These are phyloP conservation scores for Acanthamoeba sp. DNA, from an alignment of 208 protist genomes.

Conservation along the genomic window DNA sequence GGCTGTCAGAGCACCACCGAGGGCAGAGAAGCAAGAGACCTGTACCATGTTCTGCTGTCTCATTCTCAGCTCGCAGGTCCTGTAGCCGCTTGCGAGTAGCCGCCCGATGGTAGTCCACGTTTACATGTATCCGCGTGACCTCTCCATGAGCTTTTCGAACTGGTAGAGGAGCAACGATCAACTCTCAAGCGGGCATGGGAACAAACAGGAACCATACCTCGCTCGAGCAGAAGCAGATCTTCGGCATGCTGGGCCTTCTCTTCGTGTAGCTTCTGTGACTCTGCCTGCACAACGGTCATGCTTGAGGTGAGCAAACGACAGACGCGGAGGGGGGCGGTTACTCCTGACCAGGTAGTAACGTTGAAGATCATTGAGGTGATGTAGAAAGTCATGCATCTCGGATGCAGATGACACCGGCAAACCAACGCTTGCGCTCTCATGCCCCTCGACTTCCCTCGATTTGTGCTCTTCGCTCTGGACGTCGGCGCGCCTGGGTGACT, in stretches of 20 bases:
- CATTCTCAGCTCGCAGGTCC: not conserved
- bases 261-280: not conserved
- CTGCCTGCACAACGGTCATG: not conserved
- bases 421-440: not conserved
- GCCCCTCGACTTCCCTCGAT: not conserved
- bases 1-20: not conserved
- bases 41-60: not conserved
- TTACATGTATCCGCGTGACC: not conserved
- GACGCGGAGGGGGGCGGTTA: too few relatives aligned
- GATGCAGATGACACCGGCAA: not conserved
- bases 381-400: slow-evolving; percentile 35
- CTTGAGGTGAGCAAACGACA: too few relatives aligned
- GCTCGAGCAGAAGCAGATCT: not conserved
- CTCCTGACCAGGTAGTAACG: not conserved
- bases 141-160: not conserved
- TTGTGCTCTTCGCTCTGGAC: not conserved
- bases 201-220: not conserved
- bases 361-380: slow-evolving; percentile 21
- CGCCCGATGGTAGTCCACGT: not conserved
- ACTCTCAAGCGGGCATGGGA: not conserved
- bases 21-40: too few relatives aligned
- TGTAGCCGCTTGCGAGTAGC: not conserved
- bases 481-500: too few relatives aligned
- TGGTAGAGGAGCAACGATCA: not conserved
- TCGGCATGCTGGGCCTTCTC: not conserved